Base-by-base conservation (phyloP, 208 protist species). In the Giardia duodenalis region DNA sequence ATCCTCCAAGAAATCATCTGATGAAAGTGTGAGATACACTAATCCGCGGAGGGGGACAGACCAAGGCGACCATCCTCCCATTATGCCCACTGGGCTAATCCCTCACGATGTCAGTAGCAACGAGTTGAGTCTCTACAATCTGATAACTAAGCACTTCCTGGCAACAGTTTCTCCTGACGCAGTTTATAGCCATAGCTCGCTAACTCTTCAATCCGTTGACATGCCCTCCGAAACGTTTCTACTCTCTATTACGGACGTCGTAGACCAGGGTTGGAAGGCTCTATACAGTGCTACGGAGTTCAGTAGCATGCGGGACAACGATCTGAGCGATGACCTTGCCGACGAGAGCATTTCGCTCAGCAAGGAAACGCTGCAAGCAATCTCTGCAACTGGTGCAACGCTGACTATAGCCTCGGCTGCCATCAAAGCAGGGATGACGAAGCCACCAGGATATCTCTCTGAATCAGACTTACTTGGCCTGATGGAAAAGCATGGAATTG, bases 401-500 rank as follows among this genome's bases (percentile, higher is more conserved):
- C 57, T 76, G 30, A 76, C 57, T 10, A 39, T 76, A 0, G 2
- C 39, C 67, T 39, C 87, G 2, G 45, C 92, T 46, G 30, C 0
- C 45, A 30, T 95, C 0, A 19, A 30, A 46, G 88, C 94, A 1
- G 47, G 67, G n/a, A 67, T 92, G 47, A 96, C 95, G 1, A 92
- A 0, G 19, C 93, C 94, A 42, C 95, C 95, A 10, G 46, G 42
- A n/a, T 67, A 94, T 90, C 87, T 96, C n/a, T 93, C 94, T n/a
- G 95, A 96, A 92, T 57, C 93, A 30, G 93, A 96, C 92, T 88
- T 96, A 42, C 94, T 96, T 47, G 0, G 87, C 0, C 3, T 93
- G 47, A 96, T 96, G 95, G 95, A 96, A 46, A 93, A 95, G 92
- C 67, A 96, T 67, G 92, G 94, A 3, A 96, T 96, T 67, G 95